phyloP scores from a whole-genome alignment of 768 basidiomycete genomes.

The Gyrodon lividus region DNA sequence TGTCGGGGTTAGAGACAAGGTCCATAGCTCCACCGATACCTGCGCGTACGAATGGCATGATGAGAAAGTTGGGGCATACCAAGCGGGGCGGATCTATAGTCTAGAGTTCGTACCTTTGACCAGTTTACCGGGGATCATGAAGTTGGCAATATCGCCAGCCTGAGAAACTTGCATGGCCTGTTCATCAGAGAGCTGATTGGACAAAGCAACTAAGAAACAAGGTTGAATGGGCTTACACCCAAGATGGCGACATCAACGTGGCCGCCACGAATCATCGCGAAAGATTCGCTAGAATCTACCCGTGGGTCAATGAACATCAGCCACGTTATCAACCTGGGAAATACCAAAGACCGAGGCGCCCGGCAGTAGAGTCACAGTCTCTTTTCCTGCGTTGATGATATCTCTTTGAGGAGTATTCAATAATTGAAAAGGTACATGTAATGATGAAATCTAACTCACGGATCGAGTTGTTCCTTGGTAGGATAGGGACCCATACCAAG shows the following conservation, averaged over 20 bases:
- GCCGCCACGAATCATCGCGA: slow-evolving; percentile 97
- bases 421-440: background rate
- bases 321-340: slow-evolving; percentile 19
- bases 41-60: slow-evolving; percentile 25
- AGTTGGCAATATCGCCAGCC: slow-evolving; percentile 93
- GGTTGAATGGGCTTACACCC: slow-evolving; percentile 54
- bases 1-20: slow-evolving; percentile 92
- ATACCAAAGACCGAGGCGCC: slow-evolving; percentile 89
- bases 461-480: slow-evolving; percentile 72
- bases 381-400: slow-evolving; percentile 93
- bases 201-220: background rate
- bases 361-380: slow-evolving; percentile 88
- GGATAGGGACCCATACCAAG: slow-evolving; percentile 92
- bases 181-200: slow-evolving; percentile 2
- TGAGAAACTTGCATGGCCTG: slow-evolving; percentile 95
- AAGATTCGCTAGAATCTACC: slow-evolving; percentile 83
- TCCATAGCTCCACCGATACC: slow-evolving; percentile 98
- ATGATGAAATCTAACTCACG: slow-evolving; percentile 48
- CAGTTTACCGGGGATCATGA: slow-evolving; percentile 96
- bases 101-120: slow-evolving; percentile 58
- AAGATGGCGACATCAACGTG: slow-evolving; percentile 93
- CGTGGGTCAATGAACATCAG: background rate
- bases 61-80: slow-evolving; percentile 8
- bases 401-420: slow-evolving; percentile 48
- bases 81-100: background rate